Percentiles rank a stretch among this genome's conserved stretches.
Evolutionary conservation across 2,329 filamentous ascomycete species (phyloP).

Genomic region (Claviceps maximensis): DNA sequence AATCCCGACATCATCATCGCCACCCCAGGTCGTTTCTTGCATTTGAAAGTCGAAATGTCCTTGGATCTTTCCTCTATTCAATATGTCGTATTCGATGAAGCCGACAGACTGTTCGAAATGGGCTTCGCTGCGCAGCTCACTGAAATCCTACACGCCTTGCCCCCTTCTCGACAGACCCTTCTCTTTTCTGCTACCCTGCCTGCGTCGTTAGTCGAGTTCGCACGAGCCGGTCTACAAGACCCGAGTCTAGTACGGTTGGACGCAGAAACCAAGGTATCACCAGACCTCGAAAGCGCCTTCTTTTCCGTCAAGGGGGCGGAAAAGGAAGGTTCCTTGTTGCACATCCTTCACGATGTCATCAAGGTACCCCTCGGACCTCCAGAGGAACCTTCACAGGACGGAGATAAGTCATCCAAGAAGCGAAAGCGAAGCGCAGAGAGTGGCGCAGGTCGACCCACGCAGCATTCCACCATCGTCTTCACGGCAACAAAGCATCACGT

Average conservation of each 20-base stretch:
- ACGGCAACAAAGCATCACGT: constrained; percentile 94
- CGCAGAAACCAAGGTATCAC: constrained; percentile 89
- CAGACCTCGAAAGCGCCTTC: constrained; percentile 89
- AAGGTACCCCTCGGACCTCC: constrained; percentile 65
- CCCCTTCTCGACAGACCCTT: constrained; percentile 72
- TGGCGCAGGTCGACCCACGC: constrained; percentile 54
- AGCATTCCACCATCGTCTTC: constrained; percentile 91
- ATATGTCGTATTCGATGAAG: constrained; percentile 96
- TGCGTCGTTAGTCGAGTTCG: constrained; percentile 90
- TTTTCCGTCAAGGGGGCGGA: constrained; percentile 87
- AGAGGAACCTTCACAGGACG: constrained; percentile 34
- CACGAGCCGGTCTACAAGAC: constrained; percentile 82
- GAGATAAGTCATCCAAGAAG: constrained; percentile 47
- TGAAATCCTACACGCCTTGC: constrained; percentile 83
- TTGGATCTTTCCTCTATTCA: constrained; percentile 80
- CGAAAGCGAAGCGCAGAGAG: constrained; percentile 50
- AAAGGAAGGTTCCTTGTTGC: constrained; percentile 83
- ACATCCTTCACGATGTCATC: constrained; percentile 84
- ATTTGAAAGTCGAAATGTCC: constrained; percentile 93
- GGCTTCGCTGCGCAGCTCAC: constrained; percentile 88
- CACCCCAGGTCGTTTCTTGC: constrained; percentile 88
- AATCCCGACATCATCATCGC: constrained; percentile 98
- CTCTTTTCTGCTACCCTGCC: constrained; percentile 93
- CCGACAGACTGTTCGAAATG: constrained; percentile 96
- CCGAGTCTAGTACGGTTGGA: constrained; percentile 83